phyloP scores from a whole-genome alignment of 2,329 filamentous ascomycete species.

The Arthrobotrys musiformis region DNA sequence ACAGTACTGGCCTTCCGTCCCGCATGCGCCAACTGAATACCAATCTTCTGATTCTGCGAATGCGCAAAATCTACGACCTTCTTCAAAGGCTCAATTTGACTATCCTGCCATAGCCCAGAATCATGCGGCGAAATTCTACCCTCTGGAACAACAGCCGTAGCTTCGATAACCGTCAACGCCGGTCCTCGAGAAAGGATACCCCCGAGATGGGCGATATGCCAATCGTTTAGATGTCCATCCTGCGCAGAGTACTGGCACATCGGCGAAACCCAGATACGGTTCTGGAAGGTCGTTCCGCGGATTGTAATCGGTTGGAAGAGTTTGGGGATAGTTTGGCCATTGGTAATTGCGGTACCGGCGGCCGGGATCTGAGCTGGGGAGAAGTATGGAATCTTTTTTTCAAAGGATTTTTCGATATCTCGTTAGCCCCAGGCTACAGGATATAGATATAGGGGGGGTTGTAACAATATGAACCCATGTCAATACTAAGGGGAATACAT shows the following conservation, averaged over 20 bases:
- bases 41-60: slow-evolving; percentile 79
- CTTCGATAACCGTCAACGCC: slow-evolving; percentile 79
- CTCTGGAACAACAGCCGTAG: slow-evolving; percentile 77
- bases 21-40: slow-evolving; percentile 83
- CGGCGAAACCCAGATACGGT: slow-evolving; percentile 73
- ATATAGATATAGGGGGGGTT: background rate
- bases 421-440: slow-evolving; percentile 23
- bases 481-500: background rate
- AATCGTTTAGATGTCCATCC: slow-evolving; percentile 79
- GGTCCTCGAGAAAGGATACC: slow-evolving; percentile 81
- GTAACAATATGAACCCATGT: background rate
- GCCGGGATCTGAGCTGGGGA: slow-evolving; percentile 66
- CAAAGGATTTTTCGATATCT: background rate
- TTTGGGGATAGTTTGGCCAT: slow-evolving; percentile 67
- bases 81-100: slow-evolving; percentile 77
- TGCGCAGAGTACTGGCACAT: slow-evolving; percentile 75
- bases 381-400: slow-evolving; percentile 66
- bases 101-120: slow-evolving; percentile 83
- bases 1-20: slow-evolving; percentile 75
- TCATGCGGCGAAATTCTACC: slow-evolving; percentile 87
- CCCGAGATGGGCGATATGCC: slow-evolving; percentile 83
- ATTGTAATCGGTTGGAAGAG: slow-evolving; percentile 64
- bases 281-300: slow-evolving; percentile 70
- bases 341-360: slow-evolving; percentile 65
- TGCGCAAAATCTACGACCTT: slow-evolving; percentile 81